Evolutionary conservation across 2,329 filamentous ascomycete species (phyloP).

Genomic region (Colletotrichum eleusines): DNA sequence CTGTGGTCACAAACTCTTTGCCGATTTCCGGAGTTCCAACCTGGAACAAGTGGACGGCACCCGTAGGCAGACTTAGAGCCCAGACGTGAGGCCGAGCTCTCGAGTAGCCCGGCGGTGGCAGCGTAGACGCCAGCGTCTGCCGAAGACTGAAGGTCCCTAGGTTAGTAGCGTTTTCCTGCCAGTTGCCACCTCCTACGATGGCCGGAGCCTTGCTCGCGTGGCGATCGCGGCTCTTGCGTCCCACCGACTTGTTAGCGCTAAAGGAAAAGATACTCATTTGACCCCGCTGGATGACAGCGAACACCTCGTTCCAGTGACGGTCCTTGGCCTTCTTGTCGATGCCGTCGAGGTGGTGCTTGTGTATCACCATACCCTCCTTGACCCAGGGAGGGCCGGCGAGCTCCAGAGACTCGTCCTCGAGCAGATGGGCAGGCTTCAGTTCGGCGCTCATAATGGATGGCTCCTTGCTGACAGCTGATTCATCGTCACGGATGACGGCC

Average conservation of each 20-base stretch:
- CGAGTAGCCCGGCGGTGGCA: slow-evolving; percentile 93
- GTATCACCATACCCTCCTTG: slow-evolving; percentile 94
- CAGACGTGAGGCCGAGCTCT: slow-evolving; percentile 92
- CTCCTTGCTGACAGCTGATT: slow-evolving; percentile 62
- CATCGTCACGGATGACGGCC: slow-evolving; percentile 93
- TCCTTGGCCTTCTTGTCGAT: slow-evolving; percentile 94
- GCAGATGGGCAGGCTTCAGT: slow-evolving; percentile 71
- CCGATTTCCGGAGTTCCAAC: slow-evolving; percentile 95
- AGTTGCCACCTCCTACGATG: slow-evolving; percentile 94
- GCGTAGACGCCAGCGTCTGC: slow-evolving; percentile 89
- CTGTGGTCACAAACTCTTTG: slow-evolving; percentile 91
- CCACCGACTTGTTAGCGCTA: slow-evolving; percentile 80
- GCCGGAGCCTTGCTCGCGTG: slow-evolving; percentile 65
- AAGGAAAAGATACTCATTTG: slow-evolving; percentile 96
- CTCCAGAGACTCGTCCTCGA: slow-evolving; percentile 94
- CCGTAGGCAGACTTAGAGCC: slow-evolving; percentile 90
- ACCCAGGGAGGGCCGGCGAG: slow-evolving; percentile 96
- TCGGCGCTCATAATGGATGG: slow-evolving; percentile 71
- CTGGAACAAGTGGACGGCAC: slow-evolving; percentile 97
- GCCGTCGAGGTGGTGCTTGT: slow-evolving; percentile 95
- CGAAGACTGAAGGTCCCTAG: slow-evolving; percentile 88
- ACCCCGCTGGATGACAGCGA: slow-evolving; percentile 95
- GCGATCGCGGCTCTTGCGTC: slow-evolving; percentile 71
- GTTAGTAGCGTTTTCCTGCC: slow-evolving; percentile 95
- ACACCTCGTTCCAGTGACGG: slow-evolving; percentile 93